These are phyloP conservation scores for Mucor lusitanicus DNA, from an alignment of 371 early-diverging fungal species.

Conservation along the genomic window DNA sequence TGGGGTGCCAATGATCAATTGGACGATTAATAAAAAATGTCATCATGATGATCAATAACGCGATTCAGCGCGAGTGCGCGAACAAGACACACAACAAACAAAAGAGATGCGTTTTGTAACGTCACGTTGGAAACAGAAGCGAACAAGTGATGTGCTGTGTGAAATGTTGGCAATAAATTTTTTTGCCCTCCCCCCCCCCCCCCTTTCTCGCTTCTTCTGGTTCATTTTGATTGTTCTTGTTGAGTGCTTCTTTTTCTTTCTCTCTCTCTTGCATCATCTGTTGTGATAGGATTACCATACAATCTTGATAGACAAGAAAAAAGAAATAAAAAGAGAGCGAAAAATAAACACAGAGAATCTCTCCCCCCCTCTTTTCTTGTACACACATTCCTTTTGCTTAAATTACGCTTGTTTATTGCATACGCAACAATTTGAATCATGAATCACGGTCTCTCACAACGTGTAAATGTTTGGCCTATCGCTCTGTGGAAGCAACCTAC, in stretches of 20 bases:
- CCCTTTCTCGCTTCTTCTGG: background rate
- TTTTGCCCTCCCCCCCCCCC: background rate
- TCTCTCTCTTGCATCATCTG: background rate
- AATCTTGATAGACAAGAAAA: background rate
- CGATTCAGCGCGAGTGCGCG: background rate
- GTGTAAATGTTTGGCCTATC: too few species aligned
- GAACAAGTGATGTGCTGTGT: background rate
- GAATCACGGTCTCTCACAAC: slow-evolving; percentile 5
- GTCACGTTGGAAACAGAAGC: background rate
- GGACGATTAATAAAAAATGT: slow-evolving; percentile 1
- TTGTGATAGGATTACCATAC: slow-evolving; percentile 13
- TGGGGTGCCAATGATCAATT: slow-evolving; percentile 9
- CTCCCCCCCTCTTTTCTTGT: background rate
- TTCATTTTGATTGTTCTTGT: background rate
- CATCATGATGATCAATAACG: background rate
- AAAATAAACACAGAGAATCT: background rate
- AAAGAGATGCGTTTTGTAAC: background rate
- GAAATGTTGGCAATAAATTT: background rate
- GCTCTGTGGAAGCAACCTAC: too few species aligned
- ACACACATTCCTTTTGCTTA: background rate
- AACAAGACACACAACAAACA: background rate
- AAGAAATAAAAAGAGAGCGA: slow-evolving; percentile 1
- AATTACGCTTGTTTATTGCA: background rate
- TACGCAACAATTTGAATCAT: slow-evolving; percentile 4
- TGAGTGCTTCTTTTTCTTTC: background rate